Percentiles rank a stretch among this genome's conserved stretches.
Conservation (phyloP, 176 grass and related monocot genomes). For the Triticum timopheevii region DNA sequence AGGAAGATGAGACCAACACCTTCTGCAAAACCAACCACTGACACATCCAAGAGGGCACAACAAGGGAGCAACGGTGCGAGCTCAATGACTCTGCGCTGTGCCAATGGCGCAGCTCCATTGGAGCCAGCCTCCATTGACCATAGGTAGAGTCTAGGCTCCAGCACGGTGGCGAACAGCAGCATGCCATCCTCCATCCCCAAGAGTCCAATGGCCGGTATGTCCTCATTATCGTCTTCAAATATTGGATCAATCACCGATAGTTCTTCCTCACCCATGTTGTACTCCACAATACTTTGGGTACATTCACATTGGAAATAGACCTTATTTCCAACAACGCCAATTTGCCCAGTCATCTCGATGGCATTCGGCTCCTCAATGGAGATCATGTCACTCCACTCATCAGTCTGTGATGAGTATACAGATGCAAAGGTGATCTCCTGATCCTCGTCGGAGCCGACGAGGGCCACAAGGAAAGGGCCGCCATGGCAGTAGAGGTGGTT, state of each 20-base stretch:
- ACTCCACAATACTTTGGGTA: neutral
- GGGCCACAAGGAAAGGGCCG: neutral
- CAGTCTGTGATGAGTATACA: neutral
- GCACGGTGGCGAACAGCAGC: neutral
- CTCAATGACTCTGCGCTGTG: neutral
- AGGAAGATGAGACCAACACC: neutral
- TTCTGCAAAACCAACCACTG: neutral
- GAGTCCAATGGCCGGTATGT: neutral
- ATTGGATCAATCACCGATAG: neutral
- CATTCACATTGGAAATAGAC: neutral
- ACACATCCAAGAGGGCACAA: neutral
- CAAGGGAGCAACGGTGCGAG: neutral
- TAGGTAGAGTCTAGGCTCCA: neutral
- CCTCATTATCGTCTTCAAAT: neutral
- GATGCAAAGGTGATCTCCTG: neutral
- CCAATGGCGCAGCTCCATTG: neutral
- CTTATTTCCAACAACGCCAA: neutral
- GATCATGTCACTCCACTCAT: neutral
- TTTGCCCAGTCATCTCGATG: neutral
- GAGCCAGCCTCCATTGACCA: neutral
- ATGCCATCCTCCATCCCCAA: neutral
- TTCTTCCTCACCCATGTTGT: neutral
- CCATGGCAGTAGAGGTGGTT: neutral
- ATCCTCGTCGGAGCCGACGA: neutral
- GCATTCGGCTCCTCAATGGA: neutral